Conservation (phyloP, 768 basidiomycete species). For the Amanita pseudoporphyria region DNA sequence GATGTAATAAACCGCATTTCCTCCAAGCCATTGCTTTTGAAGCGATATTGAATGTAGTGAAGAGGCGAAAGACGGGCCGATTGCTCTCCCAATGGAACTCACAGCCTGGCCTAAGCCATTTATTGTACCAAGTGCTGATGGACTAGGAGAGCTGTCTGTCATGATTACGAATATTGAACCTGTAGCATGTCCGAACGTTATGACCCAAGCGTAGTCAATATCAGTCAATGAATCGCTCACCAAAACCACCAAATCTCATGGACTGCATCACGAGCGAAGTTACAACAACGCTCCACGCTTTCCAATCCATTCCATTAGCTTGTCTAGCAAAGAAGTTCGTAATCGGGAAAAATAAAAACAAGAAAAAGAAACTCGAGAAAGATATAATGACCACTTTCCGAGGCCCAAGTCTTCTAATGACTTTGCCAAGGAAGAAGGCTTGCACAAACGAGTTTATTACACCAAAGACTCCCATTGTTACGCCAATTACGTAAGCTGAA, state of each 20-base stretch:
- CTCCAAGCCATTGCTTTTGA: constrained; percentile 33
- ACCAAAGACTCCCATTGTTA: constrained; percentile 39
- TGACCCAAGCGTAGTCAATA: no score
- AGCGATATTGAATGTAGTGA: constrained; percentile 47
- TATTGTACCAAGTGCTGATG: constrained; percentile 36
- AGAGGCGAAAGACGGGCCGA: no score
- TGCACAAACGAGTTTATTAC: constrained; percentile 42
- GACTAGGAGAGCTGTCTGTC: constrained; percentile 32
- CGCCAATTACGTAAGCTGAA: constrained; percentile 40
- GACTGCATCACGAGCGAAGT: background rate
- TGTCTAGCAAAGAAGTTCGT: constrained; percentile 6
- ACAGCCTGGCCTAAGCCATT: constrained; percentile 50
- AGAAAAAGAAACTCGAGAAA: constrained; percentile 10
- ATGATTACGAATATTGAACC: constrained; percentile 37
- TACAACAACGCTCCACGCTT: background rate
- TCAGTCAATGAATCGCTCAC: no score
- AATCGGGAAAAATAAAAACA: constrained; percentile 10
- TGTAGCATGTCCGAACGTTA: no score
- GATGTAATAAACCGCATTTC: constrained; percentile 32
- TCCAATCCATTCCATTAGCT: background rate
- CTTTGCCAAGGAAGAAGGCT: constrained; percentile 32
- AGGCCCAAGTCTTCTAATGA: constrained; percentile 34
- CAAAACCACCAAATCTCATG: no score
- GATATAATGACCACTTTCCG: constrained; percentile 33
- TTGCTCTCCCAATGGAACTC: constrained; percentile 34